Conservation (phyloP, 1,139 yeast species). For the Lodderomyces pseudojiufengensis region DNA sequence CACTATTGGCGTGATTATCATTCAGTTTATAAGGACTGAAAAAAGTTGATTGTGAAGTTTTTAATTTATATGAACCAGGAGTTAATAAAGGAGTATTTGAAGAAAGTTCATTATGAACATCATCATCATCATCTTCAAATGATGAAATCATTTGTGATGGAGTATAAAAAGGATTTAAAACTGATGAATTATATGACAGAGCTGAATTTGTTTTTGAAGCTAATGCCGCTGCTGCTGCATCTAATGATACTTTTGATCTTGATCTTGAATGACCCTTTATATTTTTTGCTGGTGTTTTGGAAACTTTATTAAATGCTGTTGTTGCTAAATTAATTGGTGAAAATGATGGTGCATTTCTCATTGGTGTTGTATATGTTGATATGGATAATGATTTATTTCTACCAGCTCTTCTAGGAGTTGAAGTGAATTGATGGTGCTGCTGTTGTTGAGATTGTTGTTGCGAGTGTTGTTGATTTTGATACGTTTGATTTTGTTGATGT, state of each 20-base stretch:
- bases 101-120: conserved; percentile 15
- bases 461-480: conserved; percentile 4
- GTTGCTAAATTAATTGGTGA: conserved; percentile 24
- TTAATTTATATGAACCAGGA: conserved; percentile 15
- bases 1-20: conserved; percentile 16
- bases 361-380: conserved; percentile 29
- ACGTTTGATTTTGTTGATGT: conserved; percentile 12
- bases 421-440: conserved; percentile 10
- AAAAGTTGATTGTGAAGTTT: conserved; percentile 10
- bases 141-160: conserved; percentile 43
- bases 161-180: conserved; percentile 45
- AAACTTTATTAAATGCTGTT: conserved; percentile 20
- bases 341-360: conserved; percentile 17
- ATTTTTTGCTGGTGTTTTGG: conserved; percentile 24
- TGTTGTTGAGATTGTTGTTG: conserved; percentile 5
- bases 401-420: conserved; percentile 30
- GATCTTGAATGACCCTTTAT: conserved; percentile 38
- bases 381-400: conserved; percentile 33
- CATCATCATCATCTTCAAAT: conserved; percentile 16
- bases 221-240: conserved; percentile 20
- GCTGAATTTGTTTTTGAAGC: conserved; percentile 19
- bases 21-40: conserved; percentile 12
- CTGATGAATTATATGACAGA: conserved; percentile 15
- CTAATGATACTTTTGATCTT: conserved; percentile 38
- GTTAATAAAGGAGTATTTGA: conserved; percentile 34